Base-by-base conservation (phyloP, 2,329 filamentous ascomycete species). In the Pseudogymnoascus verrucosus region DNA sequence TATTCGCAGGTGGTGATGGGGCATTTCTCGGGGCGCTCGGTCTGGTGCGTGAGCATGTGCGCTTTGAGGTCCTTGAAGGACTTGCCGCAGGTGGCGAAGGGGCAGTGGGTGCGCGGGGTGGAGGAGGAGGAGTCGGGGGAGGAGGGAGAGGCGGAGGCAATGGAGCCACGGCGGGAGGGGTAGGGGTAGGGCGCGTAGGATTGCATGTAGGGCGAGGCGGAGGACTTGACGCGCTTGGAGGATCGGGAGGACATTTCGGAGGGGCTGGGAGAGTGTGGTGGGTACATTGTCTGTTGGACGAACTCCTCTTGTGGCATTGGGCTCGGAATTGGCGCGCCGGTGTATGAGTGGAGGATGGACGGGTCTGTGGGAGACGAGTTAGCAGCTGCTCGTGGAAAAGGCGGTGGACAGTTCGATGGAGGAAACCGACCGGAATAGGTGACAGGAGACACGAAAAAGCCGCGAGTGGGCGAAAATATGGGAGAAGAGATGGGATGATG, bases 1-100 rank as follows among this genome's bases (percentile, higher is more conserved):
- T 97, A 98, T 71, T 97, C 92, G 79, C 93, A 98, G 2, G 88
- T 93, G 63, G 89, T 82, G 65, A 98, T 97, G 0, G 93, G 93
- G 74, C 95, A 99, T 75, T 98, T 98, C 73, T 98, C 93, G 0
- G 95, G 95, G 31, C 95, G 84, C 76, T 97, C 92, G 65, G 89
- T 89, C 77, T 96, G 91, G 74, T 99, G 95, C 0, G 95, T 99
- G 69, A 98, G 84, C 90, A 96, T 96, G 74, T 99, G 95, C 4
- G 95, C 92, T 70, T 95, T 81, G 12, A 88, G 76, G 67, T 88
- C 85, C 69, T 87, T 85, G 74, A 85, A 84, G 5, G 83, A 78
- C 39, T 82, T 80, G 11, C 82, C 83, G 65, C 83, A 86, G 51
- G 84, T 82, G 1, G 83, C 80, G 64, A 83, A 80, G 21, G 82